Conservation (phyloP, 148 eudicot genomes). For the Hydrangea macrophylla region DNA sequence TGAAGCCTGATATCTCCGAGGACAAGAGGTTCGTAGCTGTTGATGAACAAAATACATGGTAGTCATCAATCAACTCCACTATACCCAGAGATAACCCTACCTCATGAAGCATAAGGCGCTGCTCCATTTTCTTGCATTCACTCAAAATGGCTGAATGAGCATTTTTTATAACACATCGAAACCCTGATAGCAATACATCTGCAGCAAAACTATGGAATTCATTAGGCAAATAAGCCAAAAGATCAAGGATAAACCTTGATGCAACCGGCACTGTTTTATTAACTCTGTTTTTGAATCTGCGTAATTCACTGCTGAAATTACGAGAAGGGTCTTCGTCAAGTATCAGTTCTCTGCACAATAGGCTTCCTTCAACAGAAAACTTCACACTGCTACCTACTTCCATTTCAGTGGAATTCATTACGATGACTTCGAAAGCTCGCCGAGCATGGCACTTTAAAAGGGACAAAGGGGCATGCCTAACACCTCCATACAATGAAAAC, state of each 20-base stretch:
- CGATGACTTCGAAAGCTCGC: conserved; percentile 67
- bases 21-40: conserved; percentile 18
- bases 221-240: conserved; percentile 66
- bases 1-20: conserved; percentile 26
- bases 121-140: conserved; percentile 52
- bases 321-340: conserved; percentile 13
- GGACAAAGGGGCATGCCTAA: conserved; percentile 52
- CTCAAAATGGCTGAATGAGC: conserved; percentile 53
- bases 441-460: conserved; percentile 74
- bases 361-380: conserved; percentile 9
- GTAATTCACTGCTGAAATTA: conserved; percentile 11
- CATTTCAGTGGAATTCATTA: conserved; percentile 32
- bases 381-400: conserved; percentile 15
- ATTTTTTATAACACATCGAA: conserved; percentile 59
- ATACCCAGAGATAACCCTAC: conserved; percentile 81
- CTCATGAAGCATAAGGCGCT: conserved; percentile 84
- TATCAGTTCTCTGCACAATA: conserved; percentile 9
- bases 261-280: conserved; percentile 27
- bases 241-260: conserved; percentile 66
- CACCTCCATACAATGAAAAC: conserved; percentile 74
- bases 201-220: conserved; percentile 77
- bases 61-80: conserved; percentile 81
- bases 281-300: conserved; percentile 18
- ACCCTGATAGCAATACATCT: conserved; percentile 69
- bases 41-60: conserved; percentile 43